Conservation (phyloP, 2,329 filamentous ascomycete species). For the Colletotrichum shisoi region DNA sequence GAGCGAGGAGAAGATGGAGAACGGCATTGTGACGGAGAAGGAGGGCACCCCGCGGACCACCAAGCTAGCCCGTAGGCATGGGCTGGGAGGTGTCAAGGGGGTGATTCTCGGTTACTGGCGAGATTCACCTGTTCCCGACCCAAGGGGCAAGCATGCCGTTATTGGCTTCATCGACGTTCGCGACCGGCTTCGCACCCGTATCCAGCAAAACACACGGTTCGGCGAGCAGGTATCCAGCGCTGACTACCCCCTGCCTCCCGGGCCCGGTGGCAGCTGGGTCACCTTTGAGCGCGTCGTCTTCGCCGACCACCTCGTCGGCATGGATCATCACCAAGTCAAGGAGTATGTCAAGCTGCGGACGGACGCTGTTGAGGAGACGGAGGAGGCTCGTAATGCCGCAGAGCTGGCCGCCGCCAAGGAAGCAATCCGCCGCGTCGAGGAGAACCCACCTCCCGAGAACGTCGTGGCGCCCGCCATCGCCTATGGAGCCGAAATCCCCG, state of each 20-base stretch:
- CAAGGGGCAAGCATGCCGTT: conserved; percentile 63
- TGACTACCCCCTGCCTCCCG: conserved; percentile 60
- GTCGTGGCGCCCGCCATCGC: conserved; percentile 57
- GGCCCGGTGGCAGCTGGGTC: conserved; percentile 70
- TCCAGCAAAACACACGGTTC: conserved; percentile 59
- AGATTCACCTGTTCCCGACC: conserved; percentile 61
- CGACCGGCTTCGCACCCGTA: conserved; percentile 67
- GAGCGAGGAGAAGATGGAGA: conserved; percentile 58
- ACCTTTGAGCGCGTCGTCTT: conserved; percentile 69
- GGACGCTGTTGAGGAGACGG: conserved; percentile 49
- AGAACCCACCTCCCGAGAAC: conserved; percentile 55
- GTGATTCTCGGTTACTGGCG: conserved; percentile 68
- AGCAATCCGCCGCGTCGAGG: conserved; percentile 55
- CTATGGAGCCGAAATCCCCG: conserved; percentile 60
- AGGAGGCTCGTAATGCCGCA: conserved; percentile 50
- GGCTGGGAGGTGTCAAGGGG: conserved; percentile 52
- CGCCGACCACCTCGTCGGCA: conserved; percentile 62
- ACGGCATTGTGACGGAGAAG: conserved; percentile 46
- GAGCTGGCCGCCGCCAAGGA: conserved; percentile 57
- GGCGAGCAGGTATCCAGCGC: conserved; percentile 54
- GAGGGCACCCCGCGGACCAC: conserved; percentile 33
- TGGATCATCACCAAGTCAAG: conserved; percentile 66
- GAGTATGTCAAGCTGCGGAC: conserved; percentile 67
- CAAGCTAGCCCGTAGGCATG: conserved; percentile 38
- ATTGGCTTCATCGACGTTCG: conserved; percentile 70